phyloP scores from a whole-genome alignment of 306 rosid species.

The Crotalaria pallida region DNA sequence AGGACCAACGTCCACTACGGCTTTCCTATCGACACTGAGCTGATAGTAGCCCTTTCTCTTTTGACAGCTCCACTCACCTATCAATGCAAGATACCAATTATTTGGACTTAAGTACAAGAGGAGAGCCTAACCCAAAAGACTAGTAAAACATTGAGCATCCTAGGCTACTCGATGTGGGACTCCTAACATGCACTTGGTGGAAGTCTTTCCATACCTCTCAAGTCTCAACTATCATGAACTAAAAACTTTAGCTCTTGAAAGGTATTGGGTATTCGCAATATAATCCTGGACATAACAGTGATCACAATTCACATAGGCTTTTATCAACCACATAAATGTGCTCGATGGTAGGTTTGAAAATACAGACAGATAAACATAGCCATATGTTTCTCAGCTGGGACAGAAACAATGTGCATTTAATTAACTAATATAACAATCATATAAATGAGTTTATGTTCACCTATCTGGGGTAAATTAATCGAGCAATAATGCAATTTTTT shows the following conservation, averaged over 20 bases:
- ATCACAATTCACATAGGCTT: not conserved
- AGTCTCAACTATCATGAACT: not conserved
- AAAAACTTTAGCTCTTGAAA: not conserved
- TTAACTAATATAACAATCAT: not conserved
- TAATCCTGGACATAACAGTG: not conserved
- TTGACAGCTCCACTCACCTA: too few relatives aligned
- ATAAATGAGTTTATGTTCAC: not conserved
- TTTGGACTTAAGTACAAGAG: too few relatives aligned
- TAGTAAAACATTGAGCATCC: too few relatives aligned
- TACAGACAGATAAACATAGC: not conserved
- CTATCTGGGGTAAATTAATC: not conserved
- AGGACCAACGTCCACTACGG: too few relatives aligned
- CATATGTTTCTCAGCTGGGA: not conserved
- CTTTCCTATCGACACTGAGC: too few relatives aligned
- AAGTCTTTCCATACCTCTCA: not conserved
- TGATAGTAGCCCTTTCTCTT: too few relatives aligned
- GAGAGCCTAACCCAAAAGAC: too few relatives aligned
- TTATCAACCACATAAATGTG: not conserved
- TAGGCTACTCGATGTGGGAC: too few relatives aligned
- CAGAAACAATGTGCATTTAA: not conserved
- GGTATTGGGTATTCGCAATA: not conserved
- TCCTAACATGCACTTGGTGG: not conserved
- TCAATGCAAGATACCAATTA: too few relatives aligned
- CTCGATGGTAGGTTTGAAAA: not conserved
- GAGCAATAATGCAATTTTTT: not conserved